These are phyloP conservation scores for Skeletonema menzelii DNA, from an alignment of 108 stramenopile species.

Conservation along the genomic window DNA sequence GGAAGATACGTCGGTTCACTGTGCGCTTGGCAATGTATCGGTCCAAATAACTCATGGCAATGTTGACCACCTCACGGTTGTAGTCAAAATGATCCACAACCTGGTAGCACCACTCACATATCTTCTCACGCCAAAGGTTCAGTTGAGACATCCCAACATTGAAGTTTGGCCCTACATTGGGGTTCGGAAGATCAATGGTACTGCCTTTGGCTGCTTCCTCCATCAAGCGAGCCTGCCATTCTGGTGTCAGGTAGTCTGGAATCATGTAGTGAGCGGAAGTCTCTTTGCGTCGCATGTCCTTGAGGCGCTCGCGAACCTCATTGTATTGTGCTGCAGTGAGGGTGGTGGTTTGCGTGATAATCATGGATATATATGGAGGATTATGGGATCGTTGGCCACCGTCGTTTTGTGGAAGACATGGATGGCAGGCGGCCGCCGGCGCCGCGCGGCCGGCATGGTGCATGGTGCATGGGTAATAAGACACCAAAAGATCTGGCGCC, in stretches of 20 bases:
- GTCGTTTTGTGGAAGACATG: too few species aligned
- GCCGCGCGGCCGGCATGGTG: too few species aligned
- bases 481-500: too few species aligned
- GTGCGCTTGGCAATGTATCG: constrained; percentile 53
- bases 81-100: constrained; percentile 79
- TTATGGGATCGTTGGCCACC: too few species aligned
- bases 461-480: too few species aligned
- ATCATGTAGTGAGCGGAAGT: constrained; percentile 24
- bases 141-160: constrained; percentile 34
- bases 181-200: too few species aligned
- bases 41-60: constrained; percentile 68
- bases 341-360: too few species aligned
- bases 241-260: constrained; percentile 57
- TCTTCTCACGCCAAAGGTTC: constrained; percentile 77
- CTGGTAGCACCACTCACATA: constrained; percentile 80
- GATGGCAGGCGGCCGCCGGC: too few species aligned
- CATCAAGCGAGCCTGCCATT: constrained; percentile 35
- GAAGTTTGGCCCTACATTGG: background rate
- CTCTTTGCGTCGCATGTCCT: constrained; percentile 50
- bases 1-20: constrained; percentile 67
- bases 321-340: too few species aligned
- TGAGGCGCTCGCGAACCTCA: constrained; percentile 33
- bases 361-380: too few species aligned
- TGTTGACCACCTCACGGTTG: constrained; percentile 66
- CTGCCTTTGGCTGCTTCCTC: background rate